Conservation (phyloP, 257 asterid species). For the Solanum commersonii region DNA sequence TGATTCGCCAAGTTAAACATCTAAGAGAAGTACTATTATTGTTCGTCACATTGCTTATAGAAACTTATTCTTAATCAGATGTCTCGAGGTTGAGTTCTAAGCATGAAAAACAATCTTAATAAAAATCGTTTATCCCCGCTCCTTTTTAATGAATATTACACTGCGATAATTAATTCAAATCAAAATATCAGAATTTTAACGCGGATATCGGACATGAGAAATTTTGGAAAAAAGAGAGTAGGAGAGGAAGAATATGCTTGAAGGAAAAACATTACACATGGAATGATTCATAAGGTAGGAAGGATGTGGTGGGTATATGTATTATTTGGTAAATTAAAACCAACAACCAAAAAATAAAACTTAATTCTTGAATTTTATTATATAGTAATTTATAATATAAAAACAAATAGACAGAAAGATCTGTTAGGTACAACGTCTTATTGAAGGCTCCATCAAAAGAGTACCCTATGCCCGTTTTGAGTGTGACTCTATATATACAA, state of each 20-base stretch:
- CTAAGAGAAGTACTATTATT: background rate
- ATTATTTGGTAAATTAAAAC: conserved; percentile 28
- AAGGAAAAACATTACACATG: conserved; percentile 9
- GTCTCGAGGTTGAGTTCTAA: background rate
- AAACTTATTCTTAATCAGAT: too few species aligned
- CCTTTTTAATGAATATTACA: background rate
- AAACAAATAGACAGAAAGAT: conserved; percentile 12
- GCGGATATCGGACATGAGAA: too few species aligned
- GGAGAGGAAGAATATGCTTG: background rate
- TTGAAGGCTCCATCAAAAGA: conserved; percentile 16
- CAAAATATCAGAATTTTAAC: background rate
- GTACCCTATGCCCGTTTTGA: conserved; percentile 35
- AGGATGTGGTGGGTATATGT: background rate
- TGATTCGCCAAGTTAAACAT: background rate
- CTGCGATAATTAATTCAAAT: too few species aligned
- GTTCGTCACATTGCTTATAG: background rate
- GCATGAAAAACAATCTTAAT: too few species aligned
- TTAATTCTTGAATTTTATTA: conserved; percentile 1
- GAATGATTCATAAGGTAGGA: conserved; percentile 12
- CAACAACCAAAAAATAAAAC: conserved; percentile 1
- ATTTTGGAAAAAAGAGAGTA: too few species aligned
- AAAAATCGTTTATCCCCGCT: too few species aligned
- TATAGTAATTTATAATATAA: background rate
- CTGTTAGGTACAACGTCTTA: conserved; percentile 24
- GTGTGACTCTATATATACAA: background rate